Evolutionary conservation across 768 basidiomycete species (phyloP).

Genomic region (Termitomyces sp.): DNA sequence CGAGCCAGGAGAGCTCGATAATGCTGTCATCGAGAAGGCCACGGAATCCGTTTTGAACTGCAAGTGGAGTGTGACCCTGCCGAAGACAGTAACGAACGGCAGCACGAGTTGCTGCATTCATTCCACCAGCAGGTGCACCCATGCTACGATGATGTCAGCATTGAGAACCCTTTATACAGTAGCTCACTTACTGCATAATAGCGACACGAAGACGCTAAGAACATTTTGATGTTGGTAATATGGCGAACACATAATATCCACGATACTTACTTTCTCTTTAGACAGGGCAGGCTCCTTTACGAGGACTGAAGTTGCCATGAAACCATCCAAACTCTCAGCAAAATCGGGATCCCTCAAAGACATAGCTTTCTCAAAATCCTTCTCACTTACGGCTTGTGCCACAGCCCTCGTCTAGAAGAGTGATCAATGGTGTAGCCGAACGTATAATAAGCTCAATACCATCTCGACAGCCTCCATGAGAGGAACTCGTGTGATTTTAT

Average conservation of each 20-base stretch:
- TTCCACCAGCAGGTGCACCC: conserved; percentile 96
- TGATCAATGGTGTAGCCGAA: not conserved
- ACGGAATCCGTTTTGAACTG: conserved; percentile 92
- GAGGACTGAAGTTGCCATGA: conserved; percentile 64
- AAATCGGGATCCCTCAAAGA: conserved; percentile 90
- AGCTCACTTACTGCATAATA: conserved; percentile 74
- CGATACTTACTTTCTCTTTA: conserved; percentile 32
- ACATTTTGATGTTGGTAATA: conserved; percentile 12
- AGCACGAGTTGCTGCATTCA: conserved; percentile 96
- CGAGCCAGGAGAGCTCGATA: conserved; percentile 87
- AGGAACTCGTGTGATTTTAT: conserved; percentile 89
- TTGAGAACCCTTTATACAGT: not conserved
- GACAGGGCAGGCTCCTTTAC: conserved; percentile 51
- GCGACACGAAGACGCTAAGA: conserved; percentile 69
- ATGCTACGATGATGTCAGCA: conserved; percentile 44
- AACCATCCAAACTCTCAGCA: conserved; percentile 80
- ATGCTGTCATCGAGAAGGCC: conserved; percentile 90
- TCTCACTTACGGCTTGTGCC: conserved; percentile 70
- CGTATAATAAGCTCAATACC: conserved; percentile 34
- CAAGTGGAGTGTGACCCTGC: conserved; percentile 90
- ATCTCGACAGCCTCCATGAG: conserved; percentile 89
- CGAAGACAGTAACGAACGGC: conserved; percentile 90
- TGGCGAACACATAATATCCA: not conserved
- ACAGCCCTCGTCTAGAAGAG: conserved; percentile 74
- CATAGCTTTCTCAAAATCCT: conserved; percentile 86